These are phyloP conservation scores for Aspergillus intermedius DNA, from an alignment of 2,329 filamentous ascomycete genomes.

Conservation along the genomic window DNA sequence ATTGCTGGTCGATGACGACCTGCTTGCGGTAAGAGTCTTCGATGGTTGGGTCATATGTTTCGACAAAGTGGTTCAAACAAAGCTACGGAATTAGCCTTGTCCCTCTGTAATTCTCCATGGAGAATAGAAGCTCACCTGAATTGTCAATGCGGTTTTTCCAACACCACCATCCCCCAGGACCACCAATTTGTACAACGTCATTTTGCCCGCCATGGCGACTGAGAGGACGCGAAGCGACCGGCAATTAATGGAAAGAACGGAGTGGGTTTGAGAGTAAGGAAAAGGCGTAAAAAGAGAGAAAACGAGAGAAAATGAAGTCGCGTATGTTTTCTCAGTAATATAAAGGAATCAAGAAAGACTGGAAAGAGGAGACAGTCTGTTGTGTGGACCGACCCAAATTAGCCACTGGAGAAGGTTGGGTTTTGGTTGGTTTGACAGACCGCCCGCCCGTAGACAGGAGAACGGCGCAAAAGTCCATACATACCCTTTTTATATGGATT, in stretches of 20 bases:
- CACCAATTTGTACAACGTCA: conserved; percentile 94
- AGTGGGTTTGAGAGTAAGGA: background rate
- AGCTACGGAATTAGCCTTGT: conserved; percentile 50
- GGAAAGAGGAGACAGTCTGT: background rate
- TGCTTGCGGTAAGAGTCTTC: conserved; percentile 64
- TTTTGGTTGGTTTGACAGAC: too few species aligned
- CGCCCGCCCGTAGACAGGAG: too few species aligned
- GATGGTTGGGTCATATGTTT: conserved; percentile 70
- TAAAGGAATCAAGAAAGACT: background rate
- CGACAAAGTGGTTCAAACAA: conserved; percentile 96
- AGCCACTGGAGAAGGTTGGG: too few species aligned
- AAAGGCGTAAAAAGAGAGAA: background rate
- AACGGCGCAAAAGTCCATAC: too few species aligned
- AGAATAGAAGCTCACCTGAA: conserved; percentile 50
- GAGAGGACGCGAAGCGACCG: background rate
- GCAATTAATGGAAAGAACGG: background rate
- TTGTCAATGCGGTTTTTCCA: conserved; percentile 88
- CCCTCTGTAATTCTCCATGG: background rate
- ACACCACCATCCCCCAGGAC: conserved; percentile 91
- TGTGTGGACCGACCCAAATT: too few species aligned
- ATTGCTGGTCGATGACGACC: conserved; percentile 82
- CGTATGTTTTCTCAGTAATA: too few species aligned
- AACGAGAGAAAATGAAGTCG: background rate
- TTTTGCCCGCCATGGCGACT: conserved; percentile 71
- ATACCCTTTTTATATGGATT: too few species aligned